Base-by-base conservation (phyloP, 2,329 filamentous ascomycete genomes). In the Aureobasidium sp. region DNA sequence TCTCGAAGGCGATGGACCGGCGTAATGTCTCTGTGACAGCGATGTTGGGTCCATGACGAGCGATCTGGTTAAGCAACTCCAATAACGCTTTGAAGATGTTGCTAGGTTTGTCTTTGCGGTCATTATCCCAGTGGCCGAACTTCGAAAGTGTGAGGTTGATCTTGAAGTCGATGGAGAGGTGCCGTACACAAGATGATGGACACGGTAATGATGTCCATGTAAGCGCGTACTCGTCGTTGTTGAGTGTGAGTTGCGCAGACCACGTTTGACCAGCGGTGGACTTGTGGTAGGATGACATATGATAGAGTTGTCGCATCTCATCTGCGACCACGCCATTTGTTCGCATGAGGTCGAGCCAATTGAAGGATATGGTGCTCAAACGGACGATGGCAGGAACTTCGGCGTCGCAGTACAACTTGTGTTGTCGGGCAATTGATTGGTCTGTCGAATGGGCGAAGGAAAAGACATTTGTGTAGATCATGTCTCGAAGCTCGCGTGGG, bases 281-380 rank as follows among this genome's bases (percentile, higher is more conserved):
- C 9, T 11, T 39, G 22, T 59, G 42, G 15, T 14, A 39, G 14
- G 54, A 37, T 15, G 42, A 31, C 11, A 59, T 12, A 19, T 27
- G 39, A 42, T 59, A 59, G 9, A 59, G 19, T n/a, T 59, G 19
- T 24, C 54, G 54, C 54, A 59, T 59, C 31, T 59, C 54, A 19
- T 59, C 54, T 44, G 54, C 54, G 12, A 59, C 15, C 5, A 24
- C 8, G 24, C 54, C 54, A 12, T 59, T 59, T 3, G 54, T 59
- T 29, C 44, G 54, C 42, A 59, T 47, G 19, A 59, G 54, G 42
- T 39, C 12, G 29, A 59, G 54, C 54, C 54, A 59, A 29, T 47
- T 8, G 33, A 59, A 59, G 9, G 31, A 59, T 7, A 59, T 59
- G n/a, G 54, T 33, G 27, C n/a, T 47, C 12, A 59, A 33, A 14